phyloP scores from a whole-genome alignment of 2,329 filamentous ascomycete genomes.

The Cyphellophora europaea region DNA sequence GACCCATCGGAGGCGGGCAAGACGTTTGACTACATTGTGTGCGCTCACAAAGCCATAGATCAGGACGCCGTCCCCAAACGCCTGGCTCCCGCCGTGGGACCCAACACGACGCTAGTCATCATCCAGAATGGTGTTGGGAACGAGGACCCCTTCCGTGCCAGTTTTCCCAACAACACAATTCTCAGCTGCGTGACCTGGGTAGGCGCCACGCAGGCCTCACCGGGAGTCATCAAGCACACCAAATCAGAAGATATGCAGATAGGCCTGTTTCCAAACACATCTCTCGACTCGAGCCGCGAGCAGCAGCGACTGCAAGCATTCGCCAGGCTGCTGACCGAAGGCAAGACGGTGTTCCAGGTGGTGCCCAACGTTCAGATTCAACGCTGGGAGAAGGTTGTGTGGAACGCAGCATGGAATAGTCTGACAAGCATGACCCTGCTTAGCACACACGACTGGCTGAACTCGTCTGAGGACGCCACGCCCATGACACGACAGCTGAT shows the following conservation, averaged over 20 bases:
- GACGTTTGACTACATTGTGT: conserved; percentile 28
- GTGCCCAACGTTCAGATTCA: conserved; percentile 26
- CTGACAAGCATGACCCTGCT: conserved; percentile 34
- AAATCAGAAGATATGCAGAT: conserved; percentile 47
- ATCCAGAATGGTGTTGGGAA: conserved; percentile 34
- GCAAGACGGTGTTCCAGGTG: conserved; percentile 30
- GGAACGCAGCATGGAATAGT: conserved; percentile 33
- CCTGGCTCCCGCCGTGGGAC: conserved; percentile 27
- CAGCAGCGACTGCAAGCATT: conserved; percentile 31
- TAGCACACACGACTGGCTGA: conserved; percentile 33
- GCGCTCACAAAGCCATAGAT: conserved; percentile 32
- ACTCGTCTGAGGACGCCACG: conserved; percentile 29
- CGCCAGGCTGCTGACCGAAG: conserved; percentile 29
- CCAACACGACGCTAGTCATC: conserved; percentile 26
- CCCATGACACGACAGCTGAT: conserved; percentile 31
- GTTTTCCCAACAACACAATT: conserved; percentile 24
- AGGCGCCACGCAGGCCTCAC: conserved; percentile 40
- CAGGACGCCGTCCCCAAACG: conserved; percentile 29
- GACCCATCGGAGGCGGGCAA: conserved; percentile 25
- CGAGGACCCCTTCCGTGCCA: conserved; percentile 28
- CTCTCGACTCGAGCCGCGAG: conserved; percentile 23
- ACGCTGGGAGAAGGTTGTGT: conserved; percentile 33
- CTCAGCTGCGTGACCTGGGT: conserved; percentile 40
- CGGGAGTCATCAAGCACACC: conserved; percentile 42
- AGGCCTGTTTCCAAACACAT: conserved; percentile 39